Evolutionary conservation across 257 asterid species (phyloP).

Genomic region (Fraxinus excelsior): DNA sequence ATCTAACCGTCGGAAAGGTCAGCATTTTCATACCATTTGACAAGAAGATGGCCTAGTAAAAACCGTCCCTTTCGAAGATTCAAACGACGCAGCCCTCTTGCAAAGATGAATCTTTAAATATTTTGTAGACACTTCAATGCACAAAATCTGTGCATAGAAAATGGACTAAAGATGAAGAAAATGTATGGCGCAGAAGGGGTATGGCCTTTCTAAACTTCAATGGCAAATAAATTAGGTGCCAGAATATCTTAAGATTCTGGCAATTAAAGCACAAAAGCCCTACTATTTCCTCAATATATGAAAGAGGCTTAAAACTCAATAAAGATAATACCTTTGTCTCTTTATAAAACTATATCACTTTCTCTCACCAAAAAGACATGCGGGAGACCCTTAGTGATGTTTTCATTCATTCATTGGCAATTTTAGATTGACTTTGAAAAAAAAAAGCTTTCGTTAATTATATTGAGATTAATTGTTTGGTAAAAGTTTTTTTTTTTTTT

Average conservation of each 20-base stretch:
- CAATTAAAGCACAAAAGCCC: constrained; percentile 28
- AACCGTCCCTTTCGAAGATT: constrained; percentile 30
- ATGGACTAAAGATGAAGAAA: constrained; percentile 21
- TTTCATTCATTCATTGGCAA: constrained; percentile 20
- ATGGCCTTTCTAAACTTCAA: constrained; percentile 43
- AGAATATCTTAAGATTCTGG: constrained; percentile 12
- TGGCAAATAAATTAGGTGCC: constrained; percentile 17
- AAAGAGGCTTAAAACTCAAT: constrained; percentile 24
- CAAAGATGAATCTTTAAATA: constrained; percentile 23
- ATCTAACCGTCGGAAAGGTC: constrained; percentile 34
- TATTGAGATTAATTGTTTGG: not conserved
- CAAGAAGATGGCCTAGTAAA: constrained; percentile 7
- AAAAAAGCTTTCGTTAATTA: not conserved
- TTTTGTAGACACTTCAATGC: constrained; percentile 21
- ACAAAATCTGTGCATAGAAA: constrained; percentile 32
- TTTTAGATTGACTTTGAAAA: not conserved
- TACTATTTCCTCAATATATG: constrained; percentile 21
- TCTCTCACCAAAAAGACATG: constrained; percentile 26
- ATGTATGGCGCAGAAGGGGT: constrained; percentile 23
- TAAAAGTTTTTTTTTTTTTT: not conserved
- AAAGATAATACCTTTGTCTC: constrained; percentile 35
- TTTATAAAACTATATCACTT: constrained; percentile 24
- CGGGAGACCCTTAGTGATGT: constrained; percentile 35
- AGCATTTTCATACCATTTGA: constrained; percentile 36
- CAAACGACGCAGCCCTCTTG: constrained; percentile 26